These are phyloP conservation scores for Carex scoparia DNA, from an alignment of 176 grass and related monocot genomes.

Conservation along the genomic window DNA sequence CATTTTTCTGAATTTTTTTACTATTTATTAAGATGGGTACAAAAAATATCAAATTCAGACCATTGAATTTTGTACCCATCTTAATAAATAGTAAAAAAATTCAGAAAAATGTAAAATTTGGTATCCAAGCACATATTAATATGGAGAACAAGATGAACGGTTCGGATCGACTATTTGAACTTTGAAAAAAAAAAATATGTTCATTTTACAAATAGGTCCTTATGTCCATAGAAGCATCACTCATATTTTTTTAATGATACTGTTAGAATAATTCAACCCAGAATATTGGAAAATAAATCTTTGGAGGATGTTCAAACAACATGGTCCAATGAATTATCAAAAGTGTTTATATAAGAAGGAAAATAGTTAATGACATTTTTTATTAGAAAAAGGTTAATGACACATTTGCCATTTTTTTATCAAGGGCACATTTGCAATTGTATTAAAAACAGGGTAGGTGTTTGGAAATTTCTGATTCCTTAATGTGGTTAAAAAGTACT, in stretches of 20 bases:
- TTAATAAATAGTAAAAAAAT: no score
- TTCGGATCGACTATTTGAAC: no score
- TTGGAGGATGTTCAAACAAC: not conserved
- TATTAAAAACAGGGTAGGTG: slow-evolving; percentile 26
- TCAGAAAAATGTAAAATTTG: no score
- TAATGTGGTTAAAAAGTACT: slow-evolving; percentile 31
- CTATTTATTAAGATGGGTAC: no score
- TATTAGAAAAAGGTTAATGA: not conserved
- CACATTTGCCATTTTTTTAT: slow-evolving; percentile 11
- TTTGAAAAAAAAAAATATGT: no score
- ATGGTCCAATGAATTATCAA: not conserved
- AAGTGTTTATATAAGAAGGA: not conserved
- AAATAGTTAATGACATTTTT: not conserved
- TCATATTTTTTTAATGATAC: not conserved
- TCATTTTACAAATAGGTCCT: no score
- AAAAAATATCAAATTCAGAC: no score
- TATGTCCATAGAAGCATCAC: no score
- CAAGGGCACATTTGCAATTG: slow-evolving; percentile 33
- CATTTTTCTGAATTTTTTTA: no score
- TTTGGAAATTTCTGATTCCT: slow-evolving; percentile 37
- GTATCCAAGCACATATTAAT: no score
- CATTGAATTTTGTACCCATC: no score
- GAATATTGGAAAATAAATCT: not conserved
- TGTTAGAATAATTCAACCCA: not conserved
- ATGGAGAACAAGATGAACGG: no score